Evolutionary conservation across 768 basidiomycete genomes (phyloP).

Genomic region (Psilocybe cubensis): DNA sequence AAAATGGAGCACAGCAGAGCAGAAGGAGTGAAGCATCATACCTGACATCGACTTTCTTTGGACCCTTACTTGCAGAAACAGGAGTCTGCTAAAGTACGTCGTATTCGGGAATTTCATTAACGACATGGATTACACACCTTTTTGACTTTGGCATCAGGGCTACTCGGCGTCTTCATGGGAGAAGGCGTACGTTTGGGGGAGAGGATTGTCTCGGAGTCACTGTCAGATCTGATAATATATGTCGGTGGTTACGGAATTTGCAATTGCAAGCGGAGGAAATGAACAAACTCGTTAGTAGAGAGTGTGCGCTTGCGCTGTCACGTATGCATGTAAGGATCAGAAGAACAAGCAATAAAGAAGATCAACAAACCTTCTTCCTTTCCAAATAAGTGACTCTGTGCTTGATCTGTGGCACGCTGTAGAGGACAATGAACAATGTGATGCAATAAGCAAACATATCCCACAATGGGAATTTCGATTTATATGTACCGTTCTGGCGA

Average conservation of each 20-base stretch:
- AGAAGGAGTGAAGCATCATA: neutral
- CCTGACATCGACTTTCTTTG: conserved; percentile 27
- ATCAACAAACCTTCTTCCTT: conserved; percentile 35
- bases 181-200: conserved; percentile 11
- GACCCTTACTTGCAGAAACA: conserved; percentile 19
- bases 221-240: conserved; percentile 4
- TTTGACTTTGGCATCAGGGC: conserved; percentile 8
- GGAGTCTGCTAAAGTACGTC: conserved; percentile 18
- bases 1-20: conserved; percentile 7
- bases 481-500: conserved; percentile 22
- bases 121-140: conserved; percentile 16
- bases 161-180: conserved; percentile 17
- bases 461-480: conserved; percentile 1
- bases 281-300: conserved; percentile 23
- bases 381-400: conserved; percentile 36
- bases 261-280: neutral
- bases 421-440: conserved; percentile 10
- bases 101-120: neutral
- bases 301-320: conserved; percentile 28
- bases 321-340: conserved; percentile 8
- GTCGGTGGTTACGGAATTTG: neutral
- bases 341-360: conserved; percentile 3
- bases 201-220: conserved; percentile 22
- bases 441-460: neutral
- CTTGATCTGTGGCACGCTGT: conserved; percentile 13